Conservation (phyloP, 768 basidiomycete genomes). For the Russula sp. region DNA sequence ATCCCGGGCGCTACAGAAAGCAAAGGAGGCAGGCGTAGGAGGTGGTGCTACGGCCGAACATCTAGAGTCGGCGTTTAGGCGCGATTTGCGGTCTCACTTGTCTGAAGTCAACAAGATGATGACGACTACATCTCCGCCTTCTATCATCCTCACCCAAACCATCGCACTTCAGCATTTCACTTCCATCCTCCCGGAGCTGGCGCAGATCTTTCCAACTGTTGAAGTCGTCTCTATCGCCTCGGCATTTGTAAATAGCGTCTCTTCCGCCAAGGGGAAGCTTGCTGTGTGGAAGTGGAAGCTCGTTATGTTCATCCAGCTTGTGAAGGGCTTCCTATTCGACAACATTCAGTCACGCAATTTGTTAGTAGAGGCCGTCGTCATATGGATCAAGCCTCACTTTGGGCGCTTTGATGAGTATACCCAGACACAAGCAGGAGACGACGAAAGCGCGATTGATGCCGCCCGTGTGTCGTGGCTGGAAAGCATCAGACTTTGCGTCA, state of each 20-base stretch:
- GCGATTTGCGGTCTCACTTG: constrained; percentile 72
- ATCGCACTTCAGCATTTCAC: constrained; percentile 92
- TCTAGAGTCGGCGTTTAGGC: constrained; percentile 76
- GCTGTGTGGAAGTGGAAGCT: constrained; percentile 94
- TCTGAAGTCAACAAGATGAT: constrained; percentile 83
- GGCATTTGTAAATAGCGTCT: constrained; percentile 79
- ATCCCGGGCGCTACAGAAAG: constrained; percentile 83
- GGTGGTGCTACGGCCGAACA: constrained; percentile 81
- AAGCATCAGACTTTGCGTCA: constrained; percentile 80
- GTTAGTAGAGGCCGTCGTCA: constrained; percentile 79
- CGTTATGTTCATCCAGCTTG: constrained; percentile 88
- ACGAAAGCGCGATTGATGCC: constrained; percentile 57
- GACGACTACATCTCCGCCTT: constrained; percentile 64
- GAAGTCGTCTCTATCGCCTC: constrained; percentile 86
- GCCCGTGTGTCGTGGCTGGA: constrained; percentile 88
- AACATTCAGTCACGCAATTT: constrained; percentile 68
- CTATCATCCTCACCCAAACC: constrained; percentile 95
- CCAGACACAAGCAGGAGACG: constrained; percentile 55
- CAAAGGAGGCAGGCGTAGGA: constrained; percentile 69
- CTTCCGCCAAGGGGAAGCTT: constrained; percentile 73
- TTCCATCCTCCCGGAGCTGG: constrained; percentile 81
- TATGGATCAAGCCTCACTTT: constrained; percentile 94
- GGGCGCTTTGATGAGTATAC: constrained; percentile 83
- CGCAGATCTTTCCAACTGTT: constrained; percentile 68
- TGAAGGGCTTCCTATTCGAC: constrained; percentile 83